phyloP scores from a whole-genome alignment of 441 rosid genomes.

The Breynia disticha region DNA sequence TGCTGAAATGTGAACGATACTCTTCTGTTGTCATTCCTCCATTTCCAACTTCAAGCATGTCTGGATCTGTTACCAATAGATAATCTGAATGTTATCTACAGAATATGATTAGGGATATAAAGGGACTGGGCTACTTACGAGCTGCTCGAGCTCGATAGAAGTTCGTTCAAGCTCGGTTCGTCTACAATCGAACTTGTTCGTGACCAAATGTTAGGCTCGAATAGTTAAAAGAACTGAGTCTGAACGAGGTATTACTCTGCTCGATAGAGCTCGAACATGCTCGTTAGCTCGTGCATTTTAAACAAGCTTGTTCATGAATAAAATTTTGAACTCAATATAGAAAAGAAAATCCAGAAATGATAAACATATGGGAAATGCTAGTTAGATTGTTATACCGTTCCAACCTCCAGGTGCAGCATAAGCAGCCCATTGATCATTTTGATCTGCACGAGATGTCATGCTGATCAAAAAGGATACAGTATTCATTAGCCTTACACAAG shows the following conservation, averaged over 20 bases:
- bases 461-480: constrained; percentile 10
- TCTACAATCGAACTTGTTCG: no score
- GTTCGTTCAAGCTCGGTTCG: no score
- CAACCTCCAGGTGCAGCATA: constrained; percentile 41
- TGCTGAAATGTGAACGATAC: constrained; percentile 42
- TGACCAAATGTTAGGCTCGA: no score
- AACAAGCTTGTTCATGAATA: no score
- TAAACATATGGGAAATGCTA: background rate
- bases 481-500: no score
- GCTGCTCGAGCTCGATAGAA: no score
- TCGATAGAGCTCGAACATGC: no score
- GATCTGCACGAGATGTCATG: constrained; percentile 35
- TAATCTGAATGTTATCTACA: background rate
- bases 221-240: no score
- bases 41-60: constrained; percentile 48
- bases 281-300: no score
- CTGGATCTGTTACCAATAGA: constrained; percentile 20
- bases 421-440: constrained; percentile 38
- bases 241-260: no score
- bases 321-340: no score
- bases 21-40: constrained; percentile 42
- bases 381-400: constrained; percentile 37
- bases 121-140: no score
- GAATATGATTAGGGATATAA: background rate
- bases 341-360: background rate